These are phyloP conservation scores for Diaporthe sp. DNA, from an alignment of 2,329 filamentous ascomycete genomes.

Conservation along the genomic window DNA sequence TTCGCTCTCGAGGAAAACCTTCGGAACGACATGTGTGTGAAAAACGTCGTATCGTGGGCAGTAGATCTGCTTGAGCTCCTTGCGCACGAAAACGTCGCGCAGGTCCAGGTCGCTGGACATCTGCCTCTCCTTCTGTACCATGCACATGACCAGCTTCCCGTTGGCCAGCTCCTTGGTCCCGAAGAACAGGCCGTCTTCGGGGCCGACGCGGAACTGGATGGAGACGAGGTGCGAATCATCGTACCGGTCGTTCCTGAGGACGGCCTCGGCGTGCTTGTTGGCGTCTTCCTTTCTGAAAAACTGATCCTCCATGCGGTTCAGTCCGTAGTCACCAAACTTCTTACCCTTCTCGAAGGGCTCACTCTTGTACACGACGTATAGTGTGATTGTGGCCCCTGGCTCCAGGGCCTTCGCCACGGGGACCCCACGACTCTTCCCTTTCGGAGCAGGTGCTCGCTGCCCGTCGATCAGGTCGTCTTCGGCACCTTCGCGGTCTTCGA, in stretches of 20 bases:
- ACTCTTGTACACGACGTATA: conserved; percentile 33
- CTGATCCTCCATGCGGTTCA: conserved; percentile 23
- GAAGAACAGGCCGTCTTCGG: conserved; percentile 15
- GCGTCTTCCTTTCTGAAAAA: conserved; percentile 27
- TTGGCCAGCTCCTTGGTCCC: conserved; percentile 24
- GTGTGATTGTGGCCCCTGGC: conserved; percentile 5
- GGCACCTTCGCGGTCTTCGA: background rate
- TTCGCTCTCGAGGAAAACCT: background rate
- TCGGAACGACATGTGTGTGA: conserved; percentile 5
- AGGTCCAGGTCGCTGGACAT: conserved; percentile 23
- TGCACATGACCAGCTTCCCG: conserved; percentile 25
- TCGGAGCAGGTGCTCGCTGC: background rate
- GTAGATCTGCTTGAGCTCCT: conserved; percentile 33
- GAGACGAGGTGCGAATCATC: conserved; percentile 13
- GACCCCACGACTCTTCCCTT: background rate
- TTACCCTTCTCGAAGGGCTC: background rate
- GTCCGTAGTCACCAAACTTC: background rate
- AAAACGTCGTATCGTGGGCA: conserved; percentile 32
- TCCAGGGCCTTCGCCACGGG: conserved; percentile 31
- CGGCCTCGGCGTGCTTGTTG: conserved; percentile 34
- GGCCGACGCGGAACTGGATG: conserved; percentile 9
- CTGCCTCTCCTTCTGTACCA: conserved; percentile 26
- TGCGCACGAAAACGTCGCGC: conserved; percentile 27
- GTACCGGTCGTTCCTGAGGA: conserved; percentile 12
- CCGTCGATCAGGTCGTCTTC: background rate